These are phyloP conservation scores for Elaeis guineensis DNA, from an alignment of 176 grass and related monocot genomes.

Conservation along the genomic window DNA sequence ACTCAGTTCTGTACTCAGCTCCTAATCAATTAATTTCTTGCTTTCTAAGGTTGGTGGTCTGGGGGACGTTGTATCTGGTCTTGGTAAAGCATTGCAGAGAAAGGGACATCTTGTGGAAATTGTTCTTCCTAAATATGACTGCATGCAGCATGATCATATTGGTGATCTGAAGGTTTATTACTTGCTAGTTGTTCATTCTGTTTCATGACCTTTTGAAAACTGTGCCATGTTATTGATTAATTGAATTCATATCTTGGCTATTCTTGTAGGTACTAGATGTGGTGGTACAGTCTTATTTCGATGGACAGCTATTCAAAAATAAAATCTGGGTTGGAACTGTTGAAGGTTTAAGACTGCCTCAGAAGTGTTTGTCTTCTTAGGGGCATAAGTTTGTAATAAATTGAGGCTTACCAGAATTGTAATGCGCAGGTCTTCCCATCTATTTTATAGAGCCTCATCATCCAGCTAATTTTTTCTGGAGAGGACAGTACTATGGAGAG, in stretches of 20 bases:
- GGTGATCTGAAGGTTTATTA: conserved; percentile 60
- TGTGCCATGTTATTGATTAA: conserved; percentile 5
- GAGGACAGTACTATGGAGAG: conserved; percentile 87
- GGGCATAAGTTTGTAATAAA: not conserved
- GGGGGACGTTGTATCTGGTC: conserved; percentile 91
- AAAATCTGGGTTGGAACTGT: conserved; percentile 98
- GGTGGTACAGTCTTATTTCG: conserved; percentile 72
- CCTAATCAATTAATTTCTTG: conserved; percentile 13
- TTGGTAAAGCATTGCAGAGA: conserved; percentile 74
- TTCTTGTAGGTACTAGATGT: conserved; percentile 61
- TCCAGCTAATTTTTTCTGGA: conserved; percentile 78
- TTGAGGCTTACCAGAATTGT: not conserved
- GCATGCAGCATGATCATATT: conserved; percentile 68
- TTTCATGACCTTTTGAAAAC: not conserved
- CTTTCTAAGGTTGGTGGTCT: conserved; percentile 80
- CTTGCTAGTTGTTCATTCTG: conserved; percentile 16
- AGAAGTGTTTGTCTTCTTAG: too few species aligned
- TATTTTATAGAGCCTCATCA: conserved; percentile 96
- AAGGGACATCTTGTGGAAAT: conserved; percentile 86
- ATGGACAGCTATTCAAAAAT: conserved; percentile 72
- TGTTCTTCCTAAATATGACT: conserved; percentile 95
- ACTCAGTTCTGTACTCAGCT: conserved; percentile 13
- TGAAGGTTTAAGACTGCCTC: conserved; percentile 39
- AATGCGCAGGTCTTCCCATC: conserved; percentile 70
- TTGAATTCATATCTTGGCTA: conserved; percentile 11